Percentiles rank a stretch among this genome's conserved stretches.
phyloP scores from a whole-genome alignment of 768 basidiomycete species.

The Boletus subparvulus region DNA sequence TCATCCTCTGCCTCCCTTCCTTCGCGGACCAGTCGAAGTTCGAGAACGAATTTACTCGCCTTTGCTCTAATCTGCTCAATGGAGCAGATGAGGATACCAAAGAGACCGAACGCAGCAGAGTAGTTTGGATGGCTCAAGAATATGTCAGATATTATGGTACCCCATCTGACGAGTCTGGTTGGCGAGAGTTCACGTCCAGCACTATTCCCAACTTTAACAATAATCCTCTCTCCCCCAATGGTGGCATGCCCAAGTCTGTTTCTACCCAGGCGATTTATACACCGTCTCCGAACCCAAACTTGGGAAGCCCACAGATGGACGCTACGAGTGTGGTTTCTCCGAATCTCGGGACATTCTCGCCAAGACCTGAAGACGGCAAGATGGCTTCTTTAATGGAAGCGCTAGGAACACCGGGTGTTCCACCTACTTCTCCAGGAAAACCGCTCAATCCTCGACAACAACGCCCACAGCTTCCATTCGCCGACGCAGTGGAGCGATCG shows the following conservation, averaged over 20 bases:
- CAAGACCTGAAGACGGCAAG: constrained; percentile 48
- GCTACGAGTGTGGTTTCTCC: constrained; percentile 35
- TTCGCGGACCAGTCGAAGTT: constrained; percentile 55
- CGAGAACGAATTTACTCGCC: constrained; percentile 68
- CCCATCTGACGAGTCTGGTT: constrained; percentile 50
- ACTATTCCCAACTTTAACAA: constrained; percentile 45
- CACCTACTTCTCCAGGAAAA: constrained; percentile 25
- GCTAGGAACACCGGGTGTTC: constrained; percentile 26
- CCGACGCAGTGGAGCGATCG: constrained; percentile 25
- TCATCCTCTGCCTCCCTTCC: constrained; percentile 60
- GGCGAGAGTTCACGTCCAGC: constrained; percentile 59
- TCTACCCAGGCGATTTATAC: constrained; percentile 56
- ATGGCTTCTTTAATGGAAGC: constrained; percentile 48
- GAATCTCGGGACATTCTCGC: constrained; percentile 51
- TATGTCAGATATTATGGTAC: constrained; percentile 60
- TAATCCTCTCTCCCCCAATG: constrained; percentile 17
- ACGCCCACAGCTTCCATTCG: constrained; percentile 18
- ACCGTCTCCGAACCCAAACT: constrained; percentile 45
- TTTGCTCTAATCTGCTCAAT: constrained; percentile 61
- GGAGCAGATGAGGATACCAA: constrained; percentile 46
- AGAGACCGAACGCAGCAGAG: constrained; percentile 43
- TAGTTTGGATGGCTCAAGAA: constrained; percentile 63
- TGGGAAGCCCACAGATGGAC: constrained; percentile 23
- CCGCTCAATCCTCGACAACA: constrained; percentile 25
- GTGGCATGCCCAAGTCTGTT: constrained; percentile 42